A percentile compares a stretch with the other conserved stretches of the same genome.
Evolutionary conservation across 345 rosid genomes (phyloP).

Genomic region (Salix purpurea): DNA sequence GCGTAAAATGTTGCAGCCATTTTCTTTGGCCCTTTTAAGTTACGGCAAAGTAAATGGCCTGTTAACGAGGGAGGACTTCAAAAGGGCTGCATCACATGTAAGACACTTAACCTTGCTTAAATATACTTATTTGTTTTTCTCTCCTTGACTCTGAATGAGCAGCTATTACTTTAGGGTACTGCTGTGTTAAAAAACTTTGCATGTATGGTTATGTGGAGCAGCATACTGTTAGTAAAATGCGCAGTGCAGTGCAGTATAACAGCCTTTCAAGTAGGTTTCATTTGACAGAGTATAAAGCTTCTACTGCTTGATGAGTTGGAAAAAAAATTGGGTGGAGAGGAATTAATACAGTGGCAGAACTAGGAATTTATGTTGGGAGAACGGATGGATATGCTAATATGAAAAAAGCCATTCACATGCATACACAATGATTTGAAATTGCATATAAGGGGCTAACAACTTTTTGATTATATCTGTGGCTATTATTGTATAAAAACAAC

Average conservation of each 20-base stretch:
- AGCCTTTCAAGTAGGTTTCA: background rate
- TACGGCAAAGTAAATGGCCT: slow-evolving; percentile 77
- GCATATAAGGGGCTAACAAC: too few species aligned
- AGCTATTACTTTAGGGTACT: background rate
- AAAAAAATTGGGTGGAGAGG: background rate
- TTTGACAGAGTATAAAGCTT: background rate
- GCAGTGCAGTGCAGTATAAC: background rate
- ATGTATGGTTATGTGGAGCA: background rate
- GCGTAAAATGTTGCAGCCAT: slow-evolving; percentile 67
- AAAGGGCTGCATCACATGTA: slow-evolving; percentile 81
- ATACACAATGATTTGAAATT: too few species aligned
- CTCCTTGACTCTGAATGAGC: background rate
- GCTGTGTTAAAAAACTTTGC: too few species aligned
- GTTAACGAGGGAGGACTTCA: slow-evolving; percentile 65
- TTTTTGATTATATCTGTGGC: too few species aligned
- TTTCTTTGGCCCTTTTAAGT: slow-evolving; percentile 83
- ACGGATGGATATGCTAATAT: too few species aligned
- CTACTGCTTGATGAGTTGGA: background rate
- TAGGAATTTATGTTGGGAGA: too few species aligned
- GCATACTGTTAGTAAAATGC: background rate
- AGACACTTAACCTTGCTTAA: slow-evolving; percentile 18
- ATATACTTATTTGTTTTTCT: background rate
- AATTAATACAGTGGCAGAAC: background rate
- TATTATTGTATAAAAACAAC: too few species aligned
- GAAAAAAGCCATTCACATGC: too few species aligned